Base-by-base conservation (phyloP, 306 rosid genomes). In the Cucumis hystrix region DNA sequence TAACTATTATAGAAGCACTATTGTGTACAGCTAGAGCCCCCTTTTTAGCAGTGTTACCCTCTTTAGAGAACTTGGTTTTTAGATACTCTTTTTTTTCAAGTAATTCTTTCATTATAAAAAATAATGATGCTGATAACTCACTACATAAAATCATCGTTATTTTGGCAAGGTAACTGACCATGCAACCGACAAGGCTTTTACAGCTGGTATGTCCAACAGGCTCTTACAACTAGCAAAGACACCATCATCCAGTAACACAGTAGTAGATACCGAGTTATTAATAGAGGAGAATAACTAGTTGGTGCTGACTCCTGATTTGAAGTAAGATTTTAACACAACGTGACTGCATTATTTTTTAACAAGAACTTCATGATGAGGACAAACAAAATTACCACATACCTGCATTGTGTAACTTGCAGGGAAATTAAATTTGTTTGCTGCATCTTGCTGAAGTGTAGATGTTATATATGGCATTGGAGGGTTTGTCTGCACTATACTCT, bases 361-460 rank as follows among this genome's bases (percentile, higher is more conserved):
- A 45, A 28, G 21, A 72, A 72, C 57, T 71, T 25, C n/a, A 41
- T 7, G 62, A 15, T 40, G 57, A 72, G 63, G n/a, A 52, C 39
- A 70, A 74, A 37, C 79, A 64, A 71, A 81, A 79, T 75, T 62
- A n/a, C 49, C 39, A 10, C 77, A 77, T 78, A 92, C 99, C 99
- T 82, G 92, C 97, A 95, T 95, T 78, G 97, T 92, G 77, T 86
- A 79, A 66, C 84, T 62, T 33, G 99, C 87, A 8, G 89, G 41
- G 86, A 90, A 91, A 83, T 91, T 86, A 74, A 86, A 88, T 82
- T 87, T 95, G 86, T 90, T 92, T 16, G 92, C 97, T 17, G 98
- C 97, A 88, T 95, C 99, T 82, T 95, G 99, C 86, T 95, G 99
- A 86, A 95, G 98, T 47, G 99, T 90, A 6, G 99, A 95, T 85